Evolutionary conservation across 495 filamentous ascomycete genomes (phyloP).

Genomic region (Bacidia rubella): DNA sequence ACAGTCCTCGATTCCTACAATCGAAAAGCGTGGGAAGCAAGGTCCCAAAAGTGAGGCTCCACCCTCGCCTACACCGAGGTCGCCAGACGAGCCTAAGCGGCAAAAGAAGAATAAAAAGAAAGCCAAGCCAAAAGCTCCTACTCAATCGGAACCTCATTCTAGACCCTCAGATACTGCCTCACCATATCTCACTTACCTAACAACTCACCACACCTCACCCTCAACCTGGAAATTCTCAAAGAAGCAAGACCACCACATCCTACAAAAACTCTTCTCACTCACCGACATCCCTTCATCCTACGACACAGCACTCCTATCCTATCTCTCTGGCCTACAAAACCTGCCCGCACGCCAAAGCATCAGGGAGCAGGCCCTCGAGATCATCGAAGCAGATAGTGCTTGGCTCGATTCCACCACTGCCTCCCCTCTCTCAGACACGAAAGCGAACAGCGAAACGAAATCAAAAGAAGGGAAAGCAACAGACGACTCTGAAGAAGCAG

Average conservation of each 20-base stretch:
- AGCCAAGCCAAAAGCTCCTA: constrained; percentile 15
- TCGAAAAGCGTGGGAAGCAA: not conserved
- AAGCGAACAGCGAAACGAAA: not conserved
- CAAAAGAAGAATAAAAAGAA: not conserved
- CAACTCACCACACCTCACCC: constrained; percentile 50
- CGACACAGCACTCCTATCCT: constrained; percentile 49
- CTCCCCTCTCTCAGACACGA: not conserved
- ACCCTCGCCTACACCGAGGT: constrained; percentile 1
- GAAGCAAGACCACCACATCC: constrained; percentile 63
- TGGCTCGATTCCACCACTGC: constrained; percentile 5
- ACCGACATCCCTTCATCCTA: constrained; percentile 51
- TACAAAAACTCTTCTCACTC: constrained; percentile 66
- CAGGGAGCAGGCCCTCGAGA: constrained; percentile 45
- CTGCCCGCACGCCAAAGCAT: constrained; percentile 44
- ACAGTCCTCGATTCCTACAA: not conserved
- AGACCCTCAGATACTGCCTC: constrained; percentile 7
- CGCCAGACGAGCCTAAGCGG: not conserved
- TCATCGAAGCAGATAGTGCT: constrained; percentile 33
- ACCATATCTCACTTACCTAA: constrained; percentile 44
- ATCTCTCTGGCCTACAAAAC: constrained; percentile 60
- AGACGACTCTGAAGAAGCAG: no score
- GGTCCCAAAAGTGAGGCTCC: not conserved
- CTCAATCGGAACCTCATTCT: not conserved
- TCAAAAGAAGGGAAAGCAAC: not conserved
- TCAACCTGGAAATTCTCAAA: constrained; percentile 87